These are phyloP conservation scores for Beauveria caledonica DNA, from an alignment of 2,329 filamentous ascomycete genomes.

Conservation along the genomic window DNA sequence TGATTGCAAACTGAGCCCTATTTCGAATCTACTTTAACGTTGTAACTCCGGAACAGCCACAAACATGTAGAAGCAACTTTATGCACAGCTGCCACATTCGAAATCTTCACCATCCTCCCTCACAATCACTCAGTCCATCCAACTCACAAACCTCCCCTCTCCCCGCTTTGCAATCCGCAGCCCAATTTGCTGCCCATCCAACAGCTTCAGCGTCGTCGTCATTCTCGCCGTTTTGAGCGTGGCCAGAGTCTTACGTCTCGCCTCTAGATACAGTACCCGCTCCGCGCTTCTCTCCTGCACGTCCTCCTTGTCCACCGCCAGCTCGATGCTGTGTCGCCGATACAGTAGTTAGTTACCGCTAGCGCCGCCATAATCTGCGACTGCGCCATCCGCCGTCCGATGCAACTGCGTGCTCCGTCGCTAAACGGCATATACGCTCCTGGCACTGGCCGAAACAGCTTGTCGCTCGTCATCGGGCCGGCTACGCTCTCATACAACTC, in stretches of 20 bases:
- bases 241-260: constrained; percentile 44
- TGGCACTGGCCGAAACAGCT: constrained; percentile 51
- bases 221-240: constrained; percentile 48
- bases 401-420: constrained; percentile 48
- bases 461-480: constrained; percentile 52
- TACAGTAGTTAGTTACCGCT: constrained; percentile 48
- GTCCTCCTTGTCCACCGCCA: constrained; percentile 55
- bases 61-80: no score
- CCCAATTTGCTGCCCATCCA: constrained; percentile 50
- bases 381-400: constrained; percentile 51
- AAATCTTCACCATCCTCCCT: neutral
- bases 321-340: constrained; percentile 57
- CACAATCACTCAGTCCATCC: neutral
- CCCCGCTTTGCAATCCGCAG: constrained; percentile 62
- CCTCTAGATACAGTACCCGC: constrained; percentile 50
- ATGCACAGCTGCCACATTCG: neutral
- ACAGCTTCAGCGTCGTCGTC: constrained; percentile 66
- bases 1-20: no score
- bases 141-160: constrained; percentile 52
- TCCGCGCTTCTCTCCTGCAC: constrained; percentile 29
- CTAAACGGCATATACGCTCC: constrained; percentile 52
- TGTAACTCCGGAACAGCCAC: no score
- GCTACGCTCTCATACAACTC: constrained; percentile 46
- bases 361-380: constrained; percentile 50
- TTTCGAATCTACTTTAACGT: no score